A percentile compares a stretch with the other conserved stretches of the same genome.
Evolutionary conservation across 2,329 filamentous ascomycete genomes (phyloP).

Genomic region (Apiospora koreana): DNA sequence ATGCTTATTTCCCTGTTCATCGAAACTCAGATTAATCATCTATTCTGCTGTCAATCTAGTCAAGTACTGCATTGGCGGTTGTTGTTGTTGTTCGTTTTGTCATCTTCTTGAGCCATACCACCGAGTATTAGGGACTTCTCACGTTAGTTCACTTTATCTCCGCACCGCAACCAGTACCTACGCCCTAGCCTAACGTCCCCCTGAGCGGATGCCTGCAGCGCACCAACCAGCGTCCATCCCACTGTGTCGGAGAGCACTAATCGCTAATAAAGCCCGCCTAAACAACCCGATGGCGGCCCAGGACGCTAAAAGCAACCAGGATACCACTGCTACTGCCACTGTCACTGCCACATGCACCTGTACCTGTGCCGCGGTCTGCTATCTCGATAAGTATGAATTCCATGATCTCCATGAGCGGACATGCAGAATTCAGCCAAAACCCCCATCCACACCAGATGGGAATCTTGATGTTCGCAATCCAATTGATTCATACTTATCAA

Average conservation of each 20-base stretch:
- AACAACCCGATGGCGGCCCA: not conserved
- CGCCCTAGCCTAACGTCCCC: not conserved
- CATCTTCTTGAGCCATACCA: not conserved
- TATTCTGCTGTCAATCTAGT: not conserved
- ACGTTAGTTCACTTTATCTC: not conserved
- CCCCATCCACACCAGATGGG: not conserved
- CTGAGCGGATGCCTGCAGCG: not conserved
- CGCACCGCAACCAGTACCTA: not conserved
- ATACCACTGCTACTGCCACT: not conserved
- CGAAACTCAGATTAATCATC: not conserved
- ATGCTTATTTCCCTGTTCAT: not conserved
- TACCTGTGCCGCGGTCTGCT: not conserved
- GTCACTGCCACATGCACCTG: not conserved
- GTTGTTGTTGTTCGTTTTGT: not conserved
- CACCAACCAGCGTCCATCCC: not conserved
- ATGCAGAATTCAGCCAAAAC: not conserved
- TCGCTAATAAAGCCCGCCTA: not conserved
- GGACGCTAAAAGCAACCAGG: not conserved
- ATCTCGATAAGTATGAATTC: conserved; percentile 1
- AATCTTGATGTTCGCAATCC: not conserved
- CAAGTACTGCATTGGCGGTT: not conserved
- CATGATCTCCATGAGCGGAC: not conserved
- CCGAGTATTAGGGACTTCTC: not conserved
- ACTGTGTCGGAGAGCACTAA: not conserved
- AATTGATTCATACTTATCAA: not conserved